Conservation (phyloP, 176 grass and related monocot genomes). For the Paspalum notatum region DNA sequence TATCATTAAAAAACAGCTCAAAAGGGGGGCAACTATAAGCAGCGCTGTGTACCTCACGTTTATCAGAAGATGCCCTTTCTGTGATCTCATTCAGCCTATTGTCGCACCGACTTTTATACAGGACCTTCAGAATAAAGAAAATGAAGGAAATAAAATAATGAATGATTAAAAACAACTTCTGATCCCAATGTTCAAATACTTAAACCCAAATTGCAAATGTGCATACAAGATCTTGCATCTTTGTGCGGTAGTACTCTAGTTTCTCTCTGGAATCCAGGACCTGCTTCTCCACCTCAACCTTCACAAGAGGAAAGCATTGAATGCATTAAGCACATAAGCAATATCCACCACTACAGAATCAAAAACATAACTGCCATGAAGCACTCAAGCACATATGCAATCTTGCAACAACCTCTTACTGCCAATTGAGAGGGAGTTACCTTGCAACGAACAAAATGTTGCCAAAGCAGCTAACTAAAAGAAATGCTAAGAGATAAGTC, state of each 20-base stretch:
- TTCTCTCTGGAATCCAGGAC: conserved; percentile 97
- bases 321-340: conserved; percentile 7
- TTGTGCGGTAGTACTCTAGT: conserved; percentile 85
- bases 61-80: conserved; percentile 95
- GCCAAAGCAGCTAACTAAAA: background rate
- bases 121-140: conserved; percentile 59
- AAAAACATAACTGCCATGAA: conserved; percentile 22
- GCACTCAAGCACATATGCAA: background rate
- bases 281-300: conserved; percentile 86
- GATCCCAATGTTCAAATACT: background rate
- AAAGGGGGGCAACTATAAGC: conserved; percentile 5
- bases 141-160: conserved; percentile 31
- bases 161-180: background rate
- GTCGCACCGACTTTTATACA: conserved; percentile 98
- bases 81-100: conserved; percentile 99
- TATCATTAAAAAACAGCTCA: conserved; percentile 32
- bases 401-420: conserved; percentile 24
- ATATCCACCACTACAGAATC: background rate
- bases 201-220: conserved; percentile 22
- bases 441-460: conserved; percentile 14
- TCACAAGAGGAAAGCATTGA: conserved; percentile 13
- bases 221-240: conserved; percentile 99
- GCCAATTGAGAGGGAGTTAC: background rate
- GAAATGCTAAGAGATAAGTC: background rate
- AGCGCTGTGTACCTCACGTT: conserved; percentile 72